Base-by-base conservation (phyloP, 2,329 filamentous ascomycete genomes). In the Aspergillus candidus region DNA sequence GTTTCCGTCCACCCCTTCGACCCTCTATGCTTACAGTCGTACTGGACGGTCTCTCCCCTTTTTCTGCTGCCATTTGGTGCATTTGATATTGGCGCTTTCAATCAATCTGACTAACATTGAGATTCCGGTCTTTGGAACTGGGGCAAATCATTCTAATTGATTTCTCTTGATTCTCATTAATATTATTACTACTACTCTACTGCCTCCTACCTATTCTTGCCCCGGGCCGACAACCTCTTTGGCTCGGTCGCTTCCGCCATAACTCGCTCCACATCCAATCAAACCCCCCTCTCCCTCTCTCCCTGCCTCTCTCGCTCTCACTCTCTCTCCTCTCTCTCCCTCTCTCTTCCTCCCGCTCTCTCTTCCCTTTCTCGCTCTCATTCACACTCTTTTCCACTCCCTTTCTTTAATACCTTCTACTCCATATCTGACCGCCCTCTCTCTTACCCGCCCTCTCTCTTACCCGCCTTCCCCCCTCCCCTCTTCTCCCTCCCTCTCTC, bases 191-290 rank as follows among this genome's bases (percentile, higher is more conserved):
- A 43, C 53, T 47, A n/a, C n/a, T n/a, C n/a, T n/a, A n/a, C n/a
- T n/a, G n/a, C n/a, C n/a, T n/a, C n/a, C 45, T 46, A 48, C 47
- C 46, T 44, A 50, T 43, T 47, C 44, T 35, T 44, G 43, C 44
- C 36, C 47, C 48, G 47, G 47, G 40, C 38, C 50, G 41, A 54
- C 54, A 51, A 53, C 49, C 52, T 53, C 45, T 45, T 44, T 55
- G 44, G 47, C 54, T 58, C 56, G 56, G 56, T 57, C 55, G 51
- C 56, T 56, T 55, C 54, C 55, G 53, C 53, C 50, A 38, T 43
- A 37, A 40, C 49, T 50, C 50, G 54, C 51, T 58, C 56, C 55
- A 58, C 53, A 53, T 42, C 56, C 52, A 53, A 53, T 54, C 49
- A 49, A 39, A 44, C 51, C 40, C 44, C 49, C 48, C 47, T 40